A percentile compares a stretch with the other conserved stretches of the same genome.
Conservation (phyloP, 163 green algal genomes). For the Chlorella variabilis region DNA sequence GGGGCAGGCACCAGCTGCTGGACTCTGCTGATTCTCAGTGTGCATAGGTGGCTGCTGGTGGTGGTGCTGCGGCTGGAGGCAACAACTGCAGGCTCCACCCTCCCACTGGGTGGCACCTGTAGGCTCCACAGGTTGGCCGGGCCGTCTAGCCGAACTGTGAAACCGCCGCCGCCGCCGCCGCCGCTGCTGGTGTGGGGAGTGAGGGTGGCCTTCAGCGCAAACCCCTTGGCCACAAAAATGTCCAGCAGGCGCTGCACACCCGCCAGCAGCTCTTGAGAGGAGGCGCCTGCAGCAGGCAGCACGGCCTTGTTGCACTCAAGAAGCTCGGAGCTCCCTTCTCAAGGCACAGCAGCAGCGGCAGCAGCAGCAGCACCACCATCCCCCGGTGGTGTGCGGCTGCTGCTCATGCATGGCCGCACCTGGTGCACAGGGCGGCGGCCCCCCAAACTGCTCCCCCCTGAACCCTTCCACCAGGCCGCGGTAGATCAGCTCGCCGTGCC, state of each 20-base stretch:
- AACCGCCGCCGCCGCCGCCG: slow-evolving; percentile 22
- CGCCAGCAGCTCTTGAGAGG: slow-evolving; percentile 43
- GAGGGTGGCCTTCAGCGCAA: slow-evolving; percentile 46
- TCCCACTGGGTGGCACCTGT: too few species aligned
- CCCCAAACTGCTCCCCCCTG: slow-evolving; percentile 60
- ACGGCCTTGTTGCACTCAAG: too few species aligned
- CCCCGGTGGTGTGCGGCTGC: not conserved
- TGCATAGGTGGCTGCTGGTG: too few species aligned
- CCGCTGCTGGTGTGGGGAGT: not conserved
- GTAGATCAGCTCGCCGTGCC: slow-evolving; percentile 73
- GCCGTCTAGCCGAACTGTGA: slow-evolving; percentile 52
- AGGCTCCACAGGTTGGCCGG: slow-evolving; percentile 59
- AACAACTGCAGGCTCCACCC: too few species aligned
- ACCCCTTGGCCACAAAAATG: slow-evolving; percentile 71
- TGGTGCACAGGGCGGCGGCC: slow-evolving; percentile 43
- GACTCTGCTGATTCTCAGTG: too few species aligned
- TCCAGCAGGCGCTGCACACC: slow-evolving; percentile 59
- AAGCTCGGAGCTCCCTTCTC: too few species aligned
- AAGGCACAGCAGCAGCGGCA: too few species aligned
- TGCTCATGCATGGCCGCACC: not conserved
- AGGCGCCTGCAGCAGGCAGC: slow-evolving; percentile 31
- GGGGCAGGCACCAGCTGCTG: too few species aligned
- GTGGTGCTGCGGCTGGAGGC: too few species aligned
- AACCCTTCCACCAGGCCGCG: slow-evolving; percentile 68
- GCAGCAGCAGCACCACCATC: not conserved